Evolutionary conservation across 176 grass and related monocot species (phyloP).

Genomic region (Oryza glumipatula): DNA sequence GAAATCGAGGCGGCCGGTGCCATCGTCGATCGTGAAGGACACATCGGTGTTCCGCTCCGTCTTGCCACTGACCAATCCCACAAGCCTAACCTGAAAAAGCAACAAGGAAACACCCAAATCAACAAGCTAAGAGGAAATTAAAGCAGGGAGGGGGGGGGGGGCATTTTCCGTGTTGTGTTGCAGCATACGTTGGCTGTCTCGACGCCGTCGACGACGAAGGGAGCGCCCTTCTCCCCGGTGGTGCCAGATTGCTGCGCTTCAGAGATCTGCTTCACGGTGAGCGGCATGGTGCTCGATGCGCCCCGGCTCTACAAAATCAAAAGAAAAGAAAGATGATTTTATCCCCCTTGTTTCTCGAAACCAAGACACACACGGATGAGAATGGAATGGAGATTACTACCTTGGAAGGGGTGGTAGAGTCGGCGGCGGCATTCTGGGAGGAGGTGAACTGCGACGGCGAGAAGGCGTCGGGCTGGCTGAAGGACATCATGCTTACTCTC

Average conservation of each 20-base stretch:
- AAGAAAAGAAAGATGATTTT: neutral
- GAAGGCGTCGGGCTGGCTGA: slow-evolving; percentile 52
- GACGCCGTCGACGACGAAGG: slow-evolving; percentile 63
- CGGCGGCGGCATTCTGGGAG: slow-evolving; percentile 50
- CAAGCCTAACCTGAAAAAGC: slow-evolving; percentile 56
- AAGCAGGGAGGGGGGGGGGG: neutral
- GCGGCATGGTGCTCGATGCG: slow-evolving; percentile 55
- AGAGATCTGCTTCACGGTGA: slow-evolving; percentile 84
- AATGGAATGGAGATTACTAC: neutral
- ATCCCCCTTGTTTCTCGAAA: neutral
- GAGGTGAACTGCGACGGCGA: slow-evolving; percentile 48
- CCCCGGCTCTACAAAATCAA: slow-evolving; percentile 51
- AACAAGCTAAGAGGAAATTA: neutral
- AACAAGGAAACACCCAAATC: neutral
- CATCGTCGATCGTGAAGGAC: slow-evolving; percentile 82
- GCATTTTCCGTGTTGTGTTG: no score
- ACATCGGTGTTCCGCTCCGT: slow-evolving; percentile 61
- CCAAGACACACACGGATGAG: no score
- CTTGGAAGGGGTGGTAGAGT: slow-evolving; percentile 49
- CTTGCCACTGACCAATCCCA: slow-evolving; percentile 80
- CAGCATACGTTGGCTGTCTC: slow-evolving; percentile 59
- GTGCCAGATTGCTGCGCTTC: slow-evolving; percentile 58
- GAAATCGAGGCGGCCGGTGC: slow-evolving; percentile 83
- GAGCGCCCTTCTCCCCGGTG: slow-evolving; percentile 54
- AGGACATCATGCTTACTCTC: slow-evolving; percentile 38